Percentiles rank a stretch among this genome's conserved stretches.
phyloP scores from a whole-genome alignment of 2,329 filamentous ascomycete genomes.

The Penicillium sp. region DNA sequence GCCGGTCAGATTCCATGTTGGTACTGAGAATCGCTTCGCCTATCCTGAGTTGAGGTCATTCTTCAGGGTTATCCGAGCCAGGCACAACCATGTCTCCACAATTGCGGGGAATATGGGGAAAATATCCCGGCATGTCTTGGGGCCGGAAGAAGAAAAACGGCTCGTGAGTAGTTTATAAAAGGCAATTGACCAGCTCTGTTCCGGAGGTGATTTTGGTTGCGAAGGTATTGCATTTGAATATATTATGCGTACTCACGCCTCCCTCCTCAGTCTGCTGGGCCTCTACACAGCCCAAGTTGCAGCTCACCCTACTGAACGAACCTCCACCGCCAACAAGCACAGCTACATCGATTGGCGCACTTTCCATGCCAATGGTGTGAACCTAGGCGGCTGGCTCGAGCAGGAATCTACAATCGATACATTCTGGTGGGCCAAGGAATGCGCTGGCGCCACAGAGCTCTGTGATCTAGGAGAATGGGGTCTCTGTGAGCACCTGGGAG shows the following conservation, averaged over 20 bases:
- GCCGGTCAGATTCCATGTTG: neutral
- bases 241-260: neutral
- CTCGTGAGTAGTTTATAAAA: neutral
- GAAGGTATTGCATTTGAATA: neutral
- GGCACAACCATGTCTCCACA: neutral
- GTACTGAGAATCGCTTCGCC: neutral
- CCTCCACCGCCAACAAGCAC: neutral
- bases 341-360: slow-evolving; percentile 22
- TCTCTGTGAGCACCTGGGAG: slow-evolving; percentile 14
- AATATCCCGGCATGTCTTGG: neutral
- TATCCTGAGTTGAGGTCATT: neutral
- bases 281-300: neutral
- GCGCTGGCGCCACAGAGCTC: slow-evolving; percentile 11
- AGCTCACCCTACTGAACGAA: neutral
- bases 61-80: slow-evolving; percentile 2
- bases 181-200: neutral
- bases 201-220: neutral
- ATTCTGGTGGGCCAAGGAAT: slow-evolving; percentile 21
- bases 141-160: neutral
- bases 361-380: slow-evolving; percentile 21
- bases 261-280: neutral
- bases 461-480: slow-evolving; percentile 25
- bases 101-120: slow-evolving; percentile 2
- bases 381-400: slow-evolving; percentile 27
- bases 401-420: slow-evolving; percentile 28